Evolutionary conservation across 495 filamentous ascomycete genomes (phyloP).

Genomic region (Aspergillus funiculosus): DNA sequence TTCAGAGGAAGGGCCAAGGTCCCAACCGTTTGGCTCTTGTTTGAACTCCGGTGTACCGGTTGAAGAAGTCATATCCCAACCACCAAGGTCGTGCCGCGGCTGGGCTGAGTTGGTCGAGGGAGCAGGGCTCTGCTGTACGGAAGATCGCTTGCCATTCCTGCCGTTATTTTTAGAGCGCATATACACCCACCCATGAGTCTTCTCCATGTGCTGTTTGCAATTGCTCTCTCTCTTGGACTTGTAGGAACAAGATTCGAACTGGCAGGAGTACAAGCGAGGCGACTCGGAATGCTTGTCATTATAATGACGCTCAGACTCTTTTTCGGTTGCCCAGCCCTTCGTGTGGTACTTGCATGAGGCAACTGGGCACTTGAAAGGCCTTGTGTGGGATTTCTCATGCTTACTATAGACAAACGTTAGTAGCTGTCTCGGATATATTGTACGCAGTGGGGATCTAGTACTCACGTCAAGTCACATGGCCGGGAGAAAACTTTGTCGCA

Average conservation of each 20-base stretch:
- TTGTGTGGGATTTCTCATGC: slow-evolving; percentile 94
- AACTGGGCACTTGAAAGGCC: slow-evolving; percentile 87
- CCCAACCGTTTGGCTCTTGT: slow-evolving; percentile 6
- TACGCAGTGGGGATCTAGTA: neutral
- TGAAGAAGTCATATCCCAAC: slow-evolving; percentile 10
- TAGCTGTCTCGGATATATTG: slow-evolving; percentile 20
- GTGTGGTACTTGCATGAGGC: slow-evolving; percentile 76
- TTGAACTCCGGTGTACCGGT: slow-evolving; percentile 8
- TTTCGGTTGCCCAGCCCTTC: slow-evolving; percentile 93
- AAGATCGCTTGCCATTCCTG: slow-evolving; percentile 6
- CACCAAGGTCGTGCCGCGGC: slow-evolving; percentile 1
- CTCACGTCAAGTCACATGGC: slow-evolving; percentile 73
- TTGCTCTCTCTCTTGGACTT: slow-evolving; percentile 94
- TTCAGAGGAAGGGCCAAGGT: slow-evolving; percentile 4
- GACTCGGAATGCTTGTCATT: slow-evolving; percentile 89
- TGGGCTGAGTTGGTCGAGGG: slow-evolving; percentile 6
- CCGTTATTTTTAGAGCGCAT: slow-evolving; percentile 87
- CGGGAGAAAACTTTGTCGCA: slow-evolving; percentile 91
- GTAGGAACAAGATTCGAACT: slow-evolving; percentile 82
- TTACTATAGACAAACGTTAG: slow-evolving; percentile 54
- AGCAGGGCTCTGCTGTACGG: slow-evolving; percentile 10
- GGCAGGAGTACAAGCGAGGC: slow-evolving; percentile 72
- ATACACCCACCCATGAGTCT: slow-evolving; percentile 86
- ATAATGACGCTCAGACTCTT: slow-evolving; percentile 89
- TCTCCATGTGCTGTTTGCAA: slow-evolving; percentile 99